Evolutionary conservation across 176 grass and related monocot genomes (phyloP).

Genomic region (Eragrostis nindensis): DNA sequence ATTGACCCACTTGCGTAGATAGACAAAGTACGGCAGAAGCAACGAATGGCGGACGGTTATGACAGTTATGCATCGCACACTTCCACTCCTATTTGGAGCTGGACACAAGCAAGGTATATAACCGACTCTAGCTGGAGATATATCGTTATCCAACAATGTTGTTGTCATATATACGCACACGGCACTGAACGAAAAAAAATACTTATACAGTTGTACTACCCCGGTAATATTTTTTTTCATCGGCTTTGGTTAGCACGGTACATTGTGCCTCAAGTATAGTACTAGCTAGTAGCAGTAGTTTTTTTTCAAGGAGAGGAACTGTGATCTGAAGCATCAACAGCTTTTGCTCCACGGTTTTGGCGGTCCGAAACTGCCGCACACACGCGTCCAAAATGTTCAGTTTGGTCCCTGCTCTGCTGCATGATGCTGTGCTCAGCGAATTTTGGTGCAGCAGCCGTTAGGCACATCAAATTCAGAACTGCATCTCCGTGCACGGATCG

Average conservation of each 20-base stretch:
- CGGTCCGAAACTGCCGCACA: not conserved
- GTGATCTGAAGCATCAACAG: too few species aligned
- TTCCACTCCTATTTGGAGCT: not conserved
- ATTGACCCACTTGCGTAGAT: not conserved
- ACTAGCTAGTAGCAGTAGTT: too few species aligned
- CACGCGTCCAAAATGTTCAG: conserved; percentile 13
- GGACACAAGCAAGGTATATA: not conserved
- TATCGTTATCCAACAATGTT: too few species aligned
- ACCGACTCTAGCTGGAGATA: too few species aligned
- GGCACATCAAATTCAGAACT: not conserved
- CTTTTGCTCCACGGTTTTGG: conserved; percentile 13
- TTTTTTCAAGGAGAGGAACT: too few species aligned
- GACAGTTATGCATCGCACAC: conserved; percentile 17
- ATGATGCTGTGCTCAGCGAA: conserved; percentile 2
- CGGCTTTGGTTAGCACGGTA: too few species aligned
- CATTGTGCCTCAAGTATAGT: too few species aligned
- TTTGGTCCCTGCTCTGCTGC: conserved; percentile 13
- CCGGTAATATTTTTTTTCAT: too few species aligned
- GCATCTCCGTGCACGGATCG: not conserved
- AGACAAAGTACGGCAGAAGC: not conserved
- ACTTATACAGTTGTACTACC: too few species aligned
- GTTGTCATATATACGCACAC: too few species aligned
- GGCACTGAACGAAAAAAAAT: too few species aligned
- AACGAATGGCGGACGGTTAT: not conserved
- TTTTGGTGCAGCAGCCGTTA: not conserved